A percentile compares a stretch with the other conserved stretches of the same genome.
phyloP scores from a whole-genome alignment of 129 eudicot species.

The Daucus carota region DNA sequence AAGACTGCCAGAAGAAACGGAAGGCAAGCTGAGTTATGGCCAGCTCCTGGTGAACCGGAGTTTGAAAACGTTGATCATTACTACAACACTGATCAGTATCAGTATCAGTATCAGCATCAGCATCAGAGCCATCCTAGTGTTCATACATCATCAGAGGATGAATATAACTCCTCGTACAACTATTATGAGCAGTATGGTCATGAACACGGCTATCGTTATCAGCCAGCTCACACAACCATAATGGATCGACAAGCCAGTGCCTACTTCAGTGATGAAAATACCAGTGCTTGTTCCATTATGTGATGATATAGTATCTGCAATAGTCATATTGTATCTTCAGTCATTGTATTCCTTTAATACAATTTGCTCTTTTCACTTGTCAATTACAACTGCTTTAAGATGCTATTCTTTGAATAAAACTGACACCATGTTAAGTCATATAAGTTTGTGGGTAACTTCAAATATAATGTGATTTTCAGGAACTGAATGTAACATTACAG shows the following conservation, averaged over 20 bases:
- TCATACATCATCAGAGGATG: not conserved
- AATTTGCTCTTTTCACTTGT: not conserved
- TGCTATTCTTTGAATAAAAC: not conserved
- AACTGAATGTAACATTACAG: not conserved
- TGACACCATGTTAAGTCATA: not conserved
- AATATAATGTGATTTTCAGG: too few relatives aligned
- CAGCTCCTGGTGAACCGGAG: constrained; percentile 58
- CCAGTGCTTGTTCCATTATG: constrained; percentile 66
- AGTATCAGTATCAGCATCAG: constrained; percentile 39
- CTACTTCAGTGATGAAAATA: constrained; percentile 70
- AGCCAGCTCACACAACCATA: constrained; percentile 18
- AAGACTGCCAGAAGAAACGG: constrained; percentile 59
- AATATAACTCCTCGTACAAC: constrained; percentile 22
- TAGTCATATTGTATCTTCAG: not conserved
- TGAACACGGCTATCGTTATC: constrained; percentile 25
- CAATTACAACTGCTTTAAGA: not conserved
- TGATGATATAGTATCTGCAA: constrained; percentile 12
- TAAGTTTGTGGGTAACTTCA: not conserved
- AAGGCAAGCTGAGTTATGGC: constrained; percentile 74
- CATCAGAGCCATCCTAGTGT: constrained; percentile 26
- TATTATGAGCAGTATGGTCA: constrained; percentile 32
- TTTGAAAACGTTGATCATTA: constrained; percentile 17
- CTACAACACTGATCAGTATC: constrained; percentile 27
- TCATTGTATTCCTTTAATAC: not conserved
- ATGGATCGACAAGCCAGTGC: constrained; percentile 19